Evolutionary conservation across 2,329 filamentous ascomycete genomes (phyloP).

Genomic region (Cordyceps militaris): DNA sequence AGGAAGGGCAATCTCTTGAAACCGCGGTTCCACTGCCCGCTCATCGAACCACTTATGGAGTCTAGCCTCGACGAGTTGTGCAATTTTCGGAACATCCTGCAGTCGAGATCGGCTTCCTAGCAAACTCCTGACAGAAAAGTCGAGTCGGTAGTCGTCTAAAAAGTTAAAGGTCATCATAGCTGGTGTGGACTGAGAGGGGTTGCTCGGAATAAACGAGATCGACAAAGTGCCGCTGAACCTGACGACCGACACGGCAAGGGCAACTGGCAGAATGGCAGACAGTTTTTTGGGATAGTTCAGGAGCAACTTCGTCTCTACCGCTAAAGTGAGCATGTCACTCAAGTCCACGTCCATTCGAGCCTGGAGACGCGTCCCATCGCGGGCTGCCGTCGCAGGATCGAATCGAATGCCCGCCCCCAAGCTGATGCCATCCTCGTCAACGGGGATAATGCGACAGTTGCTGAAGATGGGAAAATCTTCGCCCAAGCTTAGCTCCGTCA

Average conservation of each 20-base stretch:
- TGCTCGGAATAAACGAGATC: conserved; percentile 82
- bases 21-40: conserved; percentile 74
- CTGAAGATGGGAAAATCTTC: conserved; percentile 99
- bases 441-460: conserved; percentile 92
- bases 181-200: conserved; percentile 59
- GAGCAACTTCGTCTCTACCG: conserved; percentile 86
- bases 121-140: conserved; percentile 73
- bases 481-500: conserved; percentile 88
- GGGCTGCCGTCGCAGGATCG: conserved; percentile 43
- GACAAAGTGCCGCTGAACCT: conserved; percentile 92
- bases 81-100: conserved; percentile 84
- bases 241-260: conserved; percentile 83
- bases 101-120: conserved; percentile 72
- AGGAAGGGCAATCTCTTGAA: conserved; percentile 79
- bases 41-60: conserved; percentile 86
- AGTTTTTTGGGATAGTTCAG: conserved; percentile 91
- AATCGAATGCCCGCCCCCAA: conserved; percentile 46
- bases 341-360: conserved; percentile 96
- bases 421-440: conserved; percentile 67
- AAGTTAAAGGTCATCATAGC: conserved; percentile 96
- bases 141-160: conserved; percentile 76
- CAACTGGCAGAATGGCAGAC: conserved; percentile 84
- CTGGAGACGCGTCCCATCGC: conserved; percentile 71
- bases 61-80: conserved; percentile 71
- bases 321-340: conserved; percentile 90